A percentile compares a stretch with the other conserved stretches of the same genome.
Evolutionary conservation across 306 rosid genomes (phyloP).

Genomic region (Vigna mungo): DNA sequence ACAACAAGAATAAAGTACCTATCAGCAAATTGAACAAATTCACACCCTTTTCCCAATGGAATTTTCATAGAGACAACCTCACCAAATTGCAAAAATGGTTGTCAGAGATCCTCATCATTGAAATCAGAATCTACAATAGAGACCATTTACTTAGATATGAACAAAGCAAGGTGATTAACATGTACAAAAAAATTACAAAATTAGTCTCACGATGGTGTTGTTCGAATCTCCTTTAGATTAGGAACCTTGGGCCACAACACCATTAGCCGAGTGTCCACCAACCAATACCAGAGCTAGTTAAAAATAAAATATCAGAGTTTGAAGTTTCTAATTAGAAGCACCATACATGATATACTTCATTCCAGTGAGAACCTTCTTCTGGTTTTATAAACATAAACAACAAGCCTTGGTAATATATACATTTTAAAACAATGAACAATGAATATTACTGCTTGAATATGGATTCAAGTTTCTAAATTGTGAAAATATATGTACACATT

Average conservation of each 20-base stretch:
- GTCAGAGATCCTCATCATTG: no score
- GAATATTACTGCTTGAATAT: conserved; percentile 13
- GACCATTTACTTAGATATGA: no score
- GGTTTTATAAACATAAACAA: conserved; percentile 20
- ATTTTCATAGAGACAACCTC: no score
- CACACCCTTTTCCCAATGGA: no score
- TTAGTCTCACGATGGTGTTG: no score
- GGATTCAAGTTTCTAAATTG: conserved; percentile 23
- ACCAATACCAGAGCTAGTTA: conserved; percentile 85
- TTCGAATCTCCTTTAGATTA: no score
- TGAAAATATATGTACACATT: conserved; percentile 9
- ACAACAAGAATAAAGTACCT: no score
- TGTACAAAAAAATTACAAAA: no score
- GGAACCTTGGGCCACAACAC: conserved; percentile 64
- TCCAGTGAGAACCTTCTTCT: conserved; percentile 24
- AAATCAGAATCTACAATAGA: no score
- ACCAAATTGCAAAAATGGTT: no score
- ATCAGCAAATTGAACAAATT: no score
- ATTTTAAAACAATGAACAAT: conserved; percentile 24
- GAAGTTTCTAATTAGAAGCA: conserved; percentile 36
- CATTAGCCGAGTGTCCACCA: conserved; percentile 86
- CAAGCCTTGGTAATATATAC: conserved; percentile 29
- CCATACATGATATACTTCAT: conserved; percentile 21
- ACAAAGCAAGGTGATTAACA: no score
- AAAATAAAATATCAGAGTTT: conserved; percentile 38